Evolutionary conservation across 371 early-diverging fungal genomes (phyloP).

Genomic region (Actinomortierella wolfii): DNA sequence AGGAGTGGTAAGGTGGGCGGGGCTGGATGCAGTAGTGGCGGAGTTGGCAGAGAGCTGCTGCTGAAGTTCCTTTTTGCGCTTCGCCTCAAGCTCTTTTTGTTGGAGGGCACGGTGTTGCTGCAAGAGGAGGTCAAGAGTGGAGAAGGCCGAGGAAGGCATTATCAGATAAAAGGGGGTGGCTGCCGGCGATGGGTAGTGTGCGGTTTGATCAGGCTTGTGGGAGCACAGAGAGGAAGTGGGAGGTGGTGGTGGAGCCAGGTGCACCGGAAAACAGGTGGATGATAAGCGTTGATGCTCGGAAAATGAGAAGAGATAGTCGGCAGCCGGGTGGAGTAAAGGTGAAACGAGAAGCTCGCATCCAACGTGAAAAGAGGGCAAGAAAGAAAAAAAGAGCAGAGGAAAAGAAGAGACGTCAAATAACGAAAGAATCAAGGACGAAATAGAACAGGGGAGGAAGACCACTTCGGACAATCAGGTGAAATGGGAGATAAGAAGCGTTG

Average conservation of each 20-base stretch:
- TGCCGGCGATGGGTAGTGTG: constrained; percentile 3
- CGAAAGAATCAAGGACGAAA: neutral
- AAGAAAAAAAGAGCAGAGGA: neutral
- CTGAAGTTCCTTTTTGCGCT: constrained; percentile 16
- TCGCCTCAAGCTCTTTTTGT: constrained; percentile 27
- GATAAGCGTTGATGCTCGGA: neutral
- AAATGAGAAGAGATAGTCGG: neutral
- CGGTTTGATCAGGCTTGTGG: neutral
- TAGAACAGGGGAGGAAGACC: neutral
- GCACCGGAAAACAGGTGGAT: neutral
- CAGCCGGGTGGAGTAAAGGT: neutral
- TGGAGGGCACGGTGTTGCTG: constrained; percentile 43
- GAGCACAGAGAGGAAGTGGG: neutral
- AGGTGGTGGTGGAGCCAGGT: constrained; percentile 3
- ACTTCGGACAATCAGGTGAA: neutral
- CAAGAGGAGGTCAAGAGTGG: constrained; percentile 35
- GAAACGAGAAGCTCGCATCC: neutral
- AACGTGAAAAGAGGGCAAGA: neutral
- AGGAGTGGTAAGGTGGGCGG: constrained; percentile 2
- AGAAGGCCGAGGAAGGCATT: constrained; percentile 6
- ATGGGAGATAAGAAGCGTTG: neutral
- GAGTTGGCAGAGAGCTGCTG: constrained; percentile 6
- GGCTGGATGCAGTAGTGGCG: neutral
- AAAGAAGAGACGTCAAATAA: neutral
- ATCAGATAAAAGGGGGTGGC: constrained; percentile 4